Conservation (phyloP, 78 protist genomes). For the Monosiga brevicollis region DNA sequence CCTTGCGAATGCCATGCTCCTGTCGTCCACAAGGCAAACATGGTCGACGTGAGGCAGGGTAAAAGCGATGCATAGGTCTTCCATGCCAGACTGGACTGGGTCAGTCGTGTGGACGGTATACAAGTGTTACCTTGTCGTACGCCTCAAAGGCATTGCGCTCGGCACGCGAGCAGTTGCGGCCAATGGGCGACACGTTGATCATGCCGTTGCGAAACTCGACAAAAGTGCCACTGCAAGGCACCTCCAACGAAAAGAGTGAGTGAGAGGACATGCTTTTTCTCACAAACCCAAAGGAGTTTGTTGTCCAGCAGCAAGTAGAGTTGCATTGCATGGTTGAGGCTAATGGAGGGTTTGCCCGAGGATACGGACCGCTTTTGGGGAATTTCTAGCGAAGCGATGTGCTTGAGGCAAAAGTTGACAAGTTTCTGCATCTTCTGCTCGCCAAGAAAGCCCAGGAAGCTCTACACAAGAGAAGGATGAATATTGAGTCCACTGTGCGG, state of each 20-base stretch:
- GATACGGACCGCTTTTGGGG: conserved; percentile 65
- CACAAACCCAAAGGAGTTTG: too few species aligned
- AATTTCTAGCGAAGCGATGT: conserved; percentile 74
- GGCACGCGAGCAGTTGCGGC: conserved; percentile 89
- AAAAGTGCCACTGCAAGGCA: conserved; percentile 82
- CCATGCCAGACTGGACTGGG: too few species aligned
- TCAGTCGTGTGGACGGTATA: too few species aligned
- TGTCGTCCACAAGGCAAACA: not conserved
- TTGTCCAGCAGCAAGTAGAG: too few species aligned
- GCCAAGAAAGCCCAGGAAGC: conserved; percentile 42
- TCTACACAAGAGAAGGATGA: too few species aligned
- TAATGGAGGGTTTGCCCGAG: too few species aligned
- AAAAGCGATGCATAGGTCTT: too few species aligned
- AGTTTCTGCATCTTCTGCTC: conserved; percentile 69
- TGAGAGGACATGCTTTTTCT: too few species aligned
- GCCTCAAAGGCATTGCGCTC: conserved; percentile 89
- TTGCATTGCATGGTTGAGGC: too few species aligned
- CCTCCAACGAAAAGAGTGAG: too few species aligned
- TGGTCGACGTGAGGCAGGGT: too few species aligned
- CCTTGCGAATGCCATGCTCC: conserved; percentile 67
- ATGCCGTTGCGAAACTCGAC: conserved; percentile 96
- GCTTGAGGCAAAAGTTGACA: conserved; percentile 57
- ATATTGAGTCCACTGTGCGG: too few species aligned
- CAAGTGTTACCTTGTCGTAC: conserved; percentile 58
- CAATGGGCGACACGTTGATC: conserved; percentile 97